phyloP scores from a whole-genome alignment of 208 protist genomes.

The Crithidia brevicula region DNA sequence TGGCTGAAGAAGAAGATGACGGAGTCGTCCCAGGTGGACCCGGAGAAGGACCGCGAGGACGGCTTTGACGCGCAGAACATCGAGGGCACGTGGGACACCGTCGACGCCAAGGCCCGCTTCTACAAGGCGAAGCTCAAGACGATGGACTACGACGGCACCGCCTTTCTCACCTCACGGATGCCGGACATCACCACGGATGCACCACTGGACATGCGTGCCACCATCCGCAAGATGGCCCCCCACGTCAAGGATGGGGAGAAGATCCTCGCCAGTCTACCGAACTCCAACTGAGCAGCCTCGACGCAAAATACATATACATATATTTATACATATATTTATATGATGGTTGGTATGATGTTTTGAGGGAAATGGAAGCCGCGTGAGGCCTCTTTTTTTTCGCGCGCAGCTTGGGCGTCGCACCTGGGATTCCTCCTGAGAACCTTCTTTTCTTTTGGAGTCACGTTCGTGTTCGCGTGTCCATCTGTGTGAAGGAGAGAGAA shows the following conservation, averaged over 20 bases:
- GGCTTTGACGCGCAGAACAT: slow-evolving; percentile 81
- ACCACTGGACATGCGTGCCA: slow-evolving; percentile 84
- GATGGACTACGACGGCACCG: slow-evolving; percentile 91
- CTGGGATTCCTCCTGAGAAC: too few species aligned
- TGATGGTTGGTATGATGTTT: too few species aligned
- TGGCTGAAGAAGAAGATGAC: slow-evolving; percentile 80
- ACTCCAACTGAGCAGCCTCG: slow-evolving; percentile 1
- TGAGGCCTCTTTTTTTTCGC: too few species aligned
- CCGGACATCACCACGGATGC: slow-evolving; percentile 77
- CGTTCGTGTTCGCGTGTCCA: too few species aligned
- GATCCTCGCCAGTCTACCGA: slow-evolving; percentile 65
- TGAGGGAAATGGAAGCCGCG: too few species aligned
- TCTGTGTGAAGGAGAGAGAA: too few species aligned
- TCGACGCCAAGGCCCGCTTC: slow-evolving; percentile 80
- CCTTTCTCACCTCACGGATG: slow-evolving; percentile 60
- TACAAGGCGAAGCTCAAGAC: slow-evolving; percentile 88
- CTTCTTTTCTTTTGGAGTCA: too few species aligned
- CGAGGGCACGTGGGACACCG: slow-evolving; percentile 82
- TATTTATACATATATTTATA: too few species aligned
- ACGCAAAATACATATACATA: too few species aligned
- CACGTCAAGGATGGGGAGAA: slow-evolving; percentile 88
- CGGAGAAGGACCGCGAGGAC: slow-evolving; percentile 52
- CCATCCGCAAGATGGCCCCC: slow-evolving; percentile 80
- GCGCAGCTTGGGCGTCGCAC: too few species aligned
- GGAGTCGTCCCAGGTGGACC: slow-evolving; percentile 36